Evolutionary conservation across 768 basidiomycete species (phyloP), one percentile per base, ranked within the genome.

Genomic region (Suillus americanus): DNA sequence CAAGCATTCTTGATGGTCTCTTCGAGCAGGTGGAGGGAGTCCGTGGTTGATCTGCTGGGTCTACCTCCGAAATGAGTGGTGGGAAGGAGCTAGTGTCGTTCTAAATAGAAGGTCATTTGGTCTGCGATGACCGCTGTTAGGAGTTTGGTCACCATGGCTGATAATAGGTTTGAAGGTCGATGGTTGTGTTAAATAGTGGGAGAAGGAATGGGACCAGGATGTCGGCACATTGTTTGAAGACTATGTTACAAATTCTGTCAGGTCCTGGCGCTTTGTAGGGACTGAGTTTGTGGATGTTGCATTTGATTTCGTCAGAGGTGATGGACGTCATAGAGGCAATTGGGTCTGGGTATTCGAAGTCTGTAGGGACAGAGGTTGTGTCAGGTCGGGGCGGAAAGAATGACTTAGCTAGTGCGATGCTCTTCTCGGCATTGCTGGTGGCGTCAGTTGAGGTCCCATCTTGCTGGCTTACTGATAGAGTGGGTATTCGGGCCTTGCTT

Each of bases 201-300:
- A 37, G 20, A 7, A 70, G 38, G 50, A 23, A 63, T 2, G 37
- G 57, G n/a, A 23, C 13, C 0, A 60, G 12, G 0, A 23, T 5
- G 38, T 64, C 38, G 0, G 54, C 46, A 37, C 68, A 71, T 3
- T 69, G 33, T 3, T 63, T 66, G 25, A 76, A 65, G 0, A 78
- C 66, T 2, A 68, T 48, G 46, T 77, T 77, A 0, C 70, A 68
- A 3, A 71, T 70, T 0, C 61, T 54, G 3, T 66, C 12, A 1
- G 35, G 57, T 3, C 57, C 37, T 1, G 57, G 57, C 1, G 45
- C 45, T 5, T 46, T 46, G n/a, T 2, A 41, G 7, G 43, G 43
- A 1, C 43, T 45, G 2, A 45, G 20, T 20, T 45, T 45, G 0
- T 13, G 3, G 8, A 45, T 45, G 8, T 45, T 45, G 18, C 9